Conservation (phyloP, 1,139 yeast genomes). For the Casaregolazyma lundiana region DNA sequence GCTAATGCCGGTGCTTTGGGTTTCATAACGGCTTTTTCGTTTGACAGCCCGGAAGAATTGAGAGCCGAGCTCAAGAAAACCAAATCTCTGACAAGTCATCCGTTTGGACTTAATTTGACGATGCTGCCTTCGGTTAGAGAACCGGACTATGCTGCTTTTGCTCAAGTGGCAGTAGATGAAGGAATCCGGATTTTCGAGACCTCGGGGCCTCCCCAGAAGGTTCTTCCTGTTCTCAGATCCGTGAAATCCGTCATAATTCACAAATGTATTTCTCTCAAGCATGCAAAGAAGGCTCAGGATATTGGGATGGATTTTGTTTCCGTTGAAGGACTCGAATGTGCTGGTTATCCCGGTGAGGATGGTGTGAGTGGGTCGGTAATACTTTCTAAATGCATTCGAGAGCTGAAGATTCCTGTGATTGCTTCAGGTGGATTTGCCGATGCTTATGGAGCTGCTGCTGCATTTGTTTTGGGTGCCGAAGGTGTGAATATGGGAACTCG, state of each 20-base stretch:
- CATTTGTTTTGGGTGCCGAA: slow-evolving; percentile 33
- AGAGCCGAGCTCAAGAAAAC: slow-evolving; percentile 29
- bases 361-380: slow-evolving; percentile 31
- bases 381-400: slow-evolving; percentile 29
- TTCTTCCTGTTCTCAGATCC: slow-evolving; percentile 22
- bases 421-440: slow-evolving; percentile 38
- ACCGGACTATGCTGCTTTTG: slow-evolving; percentile 33
- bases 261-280: slow-evolving; percentile 32
- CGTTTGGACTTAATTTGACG: slow-evolving; percentile 37
- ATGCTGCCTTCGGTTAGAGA: slow-evolving; percentile 34
- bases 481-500: slow-evolving; percentile 37
- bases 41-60: slow-evolving; percentile 32
- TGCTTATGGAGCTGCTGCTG: slow-evolving; percentile 35
- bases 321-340: slow-evolving; percentile 37
- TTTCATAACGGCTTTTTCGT: slow-evolving; percentile 34
- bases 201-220: slow-evolving; percentile 33
- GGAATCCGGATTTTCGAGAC: slow-evolving; percentile 35
- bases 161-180: slow-evolving; percentile 34
- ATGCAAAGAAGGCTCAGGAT: slow-evolving; percentile 32
- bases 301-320: slow-evolving; percentile 35
- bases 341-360: slow-evolving; percentile 38
- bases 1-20: slow-evolving; percentile 37
- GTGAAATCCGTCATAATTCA: slow-evolving; percentile 31
- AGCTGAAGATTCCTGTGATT: slow-evolving; percentile 31
- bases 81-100: slow-evolving; percentile 25